Percentiles rank a stretch among this genome's conserved stretches.
Conservation (phyloP, 2,329 filamentous ascomycete genomes). For the Pleomassaria siparia region DNA sequence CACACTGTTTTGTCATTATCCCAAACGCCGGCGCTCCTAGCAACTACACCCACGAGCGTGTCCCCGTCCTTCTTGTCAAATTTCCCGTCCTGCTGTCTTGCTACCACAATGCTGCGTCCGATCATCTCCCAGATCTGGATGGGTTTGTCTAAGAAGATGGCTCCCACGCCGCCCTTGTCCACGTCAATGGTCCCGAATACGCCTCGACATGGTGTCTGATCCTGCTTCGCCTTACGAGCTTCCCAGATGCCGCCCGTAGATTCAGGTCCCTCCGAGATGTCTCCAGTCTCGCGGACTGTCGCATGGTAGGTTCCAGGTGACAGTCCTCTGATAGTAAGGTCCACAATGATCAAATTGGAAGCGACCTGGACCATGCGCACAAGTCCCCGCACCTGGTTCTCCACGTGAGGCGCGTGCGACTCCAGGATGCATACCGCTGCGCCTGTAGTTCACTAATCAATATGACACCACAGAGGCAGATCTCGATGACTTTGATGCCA, state of each 20-base stretch:
- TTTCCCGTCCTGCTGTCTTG: constrained; percentile 63
- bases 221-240: constrained; percentile 47
- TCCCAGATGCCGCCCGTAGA: constrained; percentile 86
- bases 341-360: constrained; percentile 75
- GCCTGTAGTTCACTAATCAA: constrained; percentile 46
- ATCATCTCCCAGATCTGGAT: constrained; percentile 96
- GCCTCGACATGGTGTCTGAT: constrained; percentile 57
- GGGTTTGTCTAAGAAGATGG: constrained; percentile 76
- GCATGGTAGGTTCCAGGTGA: constrained; percentile 79
- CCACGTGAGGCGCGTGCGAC: constrained; percentile 65
- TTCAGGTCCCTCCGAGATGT: constrained; percentile 79
- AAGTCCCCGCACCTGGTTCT: constrained; percentile 76
- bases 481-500: constrained; percentile 14
- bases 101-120: constrained; percentile 86
- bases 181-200: constrained; percentile 76
- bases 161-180: constrained; percentile 72
- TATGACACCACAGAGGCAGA: constrained; percentile 11
- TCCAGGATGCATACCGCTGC: constrained; percentile 96
- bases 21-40: constrained; percentile 95
- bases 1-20: constrained; percentile 97
- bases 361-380: constrained; percentile 92
- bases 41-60: constrained; percentile 90
- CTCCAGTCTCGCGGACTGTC: constrained; percentile 80
- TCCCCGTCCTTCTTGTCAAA: constrained; percentile 74
- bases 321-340: constrained; percentile 83